These are phyloP conservation scores for Macadamia tetraphylla DNA, from an alignment of 164 flowering plant genomes.

Conservation along the genomic window DNA sequence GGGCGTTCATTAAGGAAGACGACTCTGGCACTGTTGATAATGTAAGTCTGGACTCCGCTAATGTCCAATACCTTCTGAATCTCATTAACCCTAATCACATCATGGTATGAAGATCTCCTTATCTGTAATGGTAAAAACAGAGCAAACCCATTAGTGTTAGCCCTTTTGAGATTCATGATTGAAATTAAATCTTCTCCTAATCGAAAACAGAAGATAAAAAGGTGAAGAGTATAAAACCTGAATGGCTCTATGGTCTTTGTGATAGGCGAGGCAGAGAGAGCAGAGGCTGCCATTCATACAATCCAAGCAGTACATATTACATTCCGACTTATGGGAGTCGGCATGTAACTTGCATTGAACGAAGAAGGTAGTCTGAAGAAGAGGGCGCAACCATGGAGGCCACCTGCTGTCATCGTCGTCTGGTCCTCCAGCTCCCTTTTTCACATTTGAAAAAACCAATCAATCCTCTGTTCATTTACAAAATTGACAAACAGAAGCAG, in stretches of 20 bases:
- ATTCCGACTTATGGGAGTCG: slow-evolving; percentile 88
- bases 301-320: slow-evolving; percentile 95
- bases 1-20: slow-evolving; percentile 90
- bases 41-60: slow-evolving; percentile 78
- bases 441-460: neutral
- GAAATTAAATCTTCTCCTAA: too few relatives aligned
- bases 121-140: slow-evolving; percentile 42
- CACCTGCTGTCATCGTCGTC: slow-evolving; percentile 67
- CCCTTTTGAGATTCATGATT: neutral
- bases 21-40: slow-evolving; percentile 87
- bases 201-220: neutral
- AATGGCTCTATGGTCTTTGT: slow-evolving; percentile 72
- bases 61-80: slow-evolving; percentile 87
- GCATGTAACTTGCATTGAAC: slow-evolving; percentile 76
- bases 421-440: slow-evolving; percentile 67
- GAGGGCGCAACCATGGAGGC: slow-evolving; percentile 90
- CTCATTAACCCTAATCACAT: slow-evolving; percentile 89
- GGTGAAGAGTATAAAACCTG: slow-evolving; percentile 43
- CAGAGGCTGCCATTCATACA: slow-evolving; percentile 84
- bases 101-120: slow-evolving; percentile 93
- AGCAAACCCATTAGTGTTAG: slow-evolving; percentile 2
- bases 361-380: slow-evolving; percentile 60
- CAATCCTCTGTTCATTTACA: neutral
- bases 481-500: neutral
- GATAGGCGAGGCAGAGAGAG: slow-evolving; percentile 70